Evolutionary conservation across 164 flowering plant genomes (phyloP).

Genomic region (Stephania japonica): DNA sequence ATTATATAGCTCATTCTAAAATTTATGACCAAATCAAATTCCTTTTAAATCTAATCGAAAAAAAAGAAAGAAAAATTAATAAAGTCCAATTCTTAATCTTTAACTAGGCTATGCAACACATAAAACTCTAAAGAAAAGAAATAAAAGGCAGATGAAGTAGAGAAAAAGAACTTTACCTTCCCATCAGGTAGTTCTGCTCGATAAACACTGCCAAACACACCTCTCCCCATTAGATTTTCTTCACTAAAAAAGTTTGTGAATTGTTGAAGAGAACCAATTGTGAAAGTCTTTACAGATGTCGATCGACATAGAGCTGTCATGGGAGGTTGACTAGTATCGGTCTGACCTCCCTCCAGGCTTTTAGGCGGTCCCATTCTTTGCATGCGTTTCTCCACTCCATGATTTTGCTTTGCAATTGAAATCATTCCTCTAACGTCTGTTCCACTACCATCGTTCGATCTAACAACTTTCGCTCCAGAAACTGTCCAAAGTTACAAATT

Average conservation of each 20-base stretch:
- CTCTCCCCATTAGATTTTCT: conserved; percentile 69
- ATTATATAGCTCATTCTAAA: not conserved
- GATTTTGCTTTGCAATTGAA: conserved; percentile 8
- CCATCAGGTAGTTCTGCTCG: conserved; percentile 76
- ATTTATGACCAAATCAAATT: not conserved
- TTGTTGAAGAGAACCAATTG: conserved; percentile 75
- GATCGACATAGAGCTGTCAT: conserved; percentile 18
- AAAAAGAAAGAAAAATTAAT: no score
- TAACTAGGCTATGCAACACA: not conserved
- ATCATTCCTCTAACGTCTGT: conserved; percentile 13
- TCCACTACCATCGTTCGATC: conserved; percentile 24
- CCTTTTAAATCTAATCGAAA: no score
- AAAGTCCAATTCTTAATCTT: not conserved
- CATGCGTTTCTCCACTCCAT: conserved; percentile 17
- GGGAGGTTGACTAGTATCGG: conserved; percentile 17
- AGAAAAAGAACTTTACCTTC: conserved; percentile 40
- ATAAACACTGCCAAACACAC: conserved; percentile 71
- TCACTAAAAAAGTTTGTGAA: conserved; percentile 73
- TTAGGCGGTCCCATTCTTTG: conserved; percentile 19
- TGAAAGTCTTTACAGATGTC: conserved; percentile 42
- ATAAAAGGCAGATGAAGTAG: not conserved
- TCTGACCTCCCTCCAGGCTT: conserved; percentile 20
- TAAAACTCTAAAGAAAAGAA: not conserved
- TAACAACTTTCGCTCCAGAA: conserved; percentile 23
- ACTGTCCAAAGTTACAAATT: conserved; percentile 18